Evolutionary conservation across 345 rosid species (phyloP), one percentile per base, ranked within the genome.

Genomic region (Eucalyptus polyanthemos): DNA sequence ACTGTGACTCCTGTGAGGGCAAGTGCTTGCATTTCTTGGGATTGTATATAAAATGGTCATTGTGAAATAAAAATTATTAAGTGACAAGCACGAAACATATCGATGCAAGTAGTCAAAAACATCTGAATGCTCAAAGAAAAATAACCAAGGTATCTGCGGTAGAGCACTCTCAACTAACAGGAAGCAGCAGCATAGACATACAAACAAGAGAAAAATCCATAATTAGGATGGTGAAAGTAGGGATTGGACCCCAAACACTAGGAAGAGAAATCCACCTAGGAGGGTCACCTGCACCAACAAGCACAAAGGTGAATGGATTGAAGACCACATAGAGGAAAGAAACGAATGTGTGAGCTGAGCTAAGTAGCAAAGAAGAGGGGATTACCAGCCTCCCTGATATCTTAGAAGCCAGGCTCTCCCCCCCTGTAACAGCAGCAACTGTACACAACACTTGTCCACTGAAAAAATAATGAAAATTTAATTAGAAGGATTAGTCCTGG

Each of bases 351-450:
- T 60, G 69, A 45, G 37, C 56, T 27, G 31, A 86, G 34, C 21
- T 50, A 49, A 45, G 54, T 29, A 86, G 49, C 21, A 47, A 86
- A 27, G 87, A 47, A 25, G 37, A 86, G 54, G 31, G 24, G n/a
- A 85, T 72, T 81, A 91, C 92, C 88, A 89, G 80, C 90, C 89
- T 86, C 90, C 89, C 87, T 15, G 92, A 89, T 88, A 88, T 89
- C 87, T 87, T 45, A 69, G 88, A 65, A 58, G 83, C 88, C 80
- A 87, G 67, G 88, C 85, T 87, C 58, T 87, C 60, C 50, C 88
- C 91, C 89, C 88, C 89, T 21, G 88, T 40, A 88, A 91, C 91
- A 50, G 91, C 90, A 31, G 90, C 90, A 24, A 80, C 86, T 12
- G 86, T 86, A 54, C 91, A 88, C 31, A 91, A 62, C 58, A 83